Evolutionary conservation across 2,329 filamentous ascomycete species (phyloP).

Genomic region (Microthyrium microscopicum): DNA sequence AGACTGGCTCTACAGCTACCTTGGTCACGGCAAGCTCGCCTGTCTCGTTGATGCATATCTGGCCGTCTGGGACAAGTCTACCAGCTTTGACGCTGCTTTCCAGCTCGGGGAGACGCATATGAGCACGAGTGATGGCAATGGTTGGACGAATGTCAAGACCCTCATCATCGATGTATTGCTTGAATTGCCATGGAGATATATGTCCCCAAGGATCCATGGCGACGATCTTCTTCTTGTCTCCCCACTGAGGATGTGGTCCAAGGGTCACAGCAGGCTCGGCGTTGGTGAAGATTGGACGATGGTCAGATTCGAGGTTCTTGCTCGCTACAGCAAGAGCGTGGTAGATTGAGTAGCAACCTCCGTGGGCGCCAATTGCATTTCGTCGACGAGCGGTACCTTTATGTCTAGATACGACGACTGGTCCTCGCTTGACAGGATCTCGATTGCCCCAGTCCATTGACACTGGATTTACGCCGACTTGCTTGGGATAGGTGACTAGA

Average conservation of each 20-base stretch:
- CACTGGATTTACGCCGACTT: constrained; percentile 85
- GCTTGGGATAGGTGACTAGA: constrained; percentile 76
- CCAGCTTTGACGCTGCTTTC: constrained; percentile 73
- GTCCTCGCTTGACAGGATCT: constrained; percentile 60
- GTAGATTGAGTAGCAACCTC: constrained; percentile 92
- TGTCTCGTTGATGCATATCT: constrained; percentile 69
- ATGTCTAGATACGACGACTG: constrained; percentile 70
- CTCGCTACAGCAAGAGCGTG: constrained; percentile 85
- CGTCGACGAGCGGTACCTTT: constrained; percentile 60
- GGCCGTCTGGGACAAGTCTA: constrained; percentile 63
- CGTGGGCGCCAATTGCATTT: constrained; percentile 61
- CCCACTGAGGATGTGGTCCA: constrained; percentile 81
- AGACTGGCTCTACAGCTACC: constrained; percentile 83
- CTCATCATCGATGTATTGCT: constrained; percentile 59
- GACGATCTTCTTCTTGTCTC: constrained; percentile 82
- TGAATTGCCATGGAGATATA: constrained; percentile 68
- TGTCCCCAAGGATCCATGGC: constrained; percentile 95
- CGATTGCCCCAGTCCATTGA: constrained; percentile 73
- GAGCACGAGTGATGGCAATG: constrained; percentile 79
- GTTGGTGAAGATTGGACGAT: constrained; percentile 64
- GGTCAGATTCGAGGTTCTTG: constrained; percentile 69
- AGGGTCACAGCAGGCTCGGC: constrained; percentile 84
- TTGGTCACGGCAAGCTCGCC: constrained; percentile 92
- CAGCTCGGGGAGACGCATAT: constrained; percentile 93
- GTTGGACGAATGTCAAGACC: constrained; percentile 77